These are phyloP conservation scores for Exophiala mesophila DNA, from an alignment of 2,329 filamentous ascomycete genomes.

Conservation along the genomic window DNA sequence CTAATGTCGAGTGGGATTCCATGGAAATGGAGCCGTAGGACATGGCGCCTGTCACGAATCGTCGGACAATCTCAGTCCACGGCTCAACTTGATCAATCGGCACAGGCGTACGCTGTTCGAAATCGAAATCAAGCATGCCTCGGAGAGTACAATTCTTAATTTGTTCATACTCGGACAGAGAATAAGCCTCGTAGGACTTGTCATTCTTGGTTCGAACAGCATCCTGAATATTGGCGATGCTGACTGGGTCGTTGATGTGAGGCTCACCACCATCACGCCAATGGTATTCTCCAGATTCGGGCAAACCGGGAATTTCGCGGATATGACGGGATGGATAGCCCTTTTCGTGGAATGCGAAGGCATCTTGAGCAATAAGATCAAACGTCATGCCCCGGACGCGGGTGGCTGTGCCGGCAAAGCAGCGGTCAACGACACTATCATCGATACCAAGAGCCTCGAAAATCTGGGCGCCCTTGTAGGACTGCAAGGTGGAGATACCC, in stretches of 20 bases:
- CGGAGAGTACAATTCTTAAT: conserved; percentile 95
- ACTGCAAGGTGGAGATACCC: conserved; percentile 94
- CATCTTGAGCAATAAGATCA: conserved; percentile 87
- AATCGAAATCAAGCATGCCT: conserved; percentile 92
- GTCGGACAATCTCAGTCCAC: conserved; percentile 95
- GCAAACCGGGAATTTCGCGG: conserved; percentile 69
- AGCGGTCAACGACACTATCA: conserved; percentile 84
- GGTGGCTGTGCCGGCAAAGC: conserved; percentile 90
- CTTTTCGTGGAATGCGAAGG: conserved; percentile 89
- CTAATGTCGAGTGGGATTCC: conserved; percentile 94
- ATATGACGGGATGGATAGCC: conserved; percentile 81
- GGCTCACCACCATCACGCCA: conserved; percentile 95
- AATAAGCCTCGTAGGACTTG: conserved; percentile 97
- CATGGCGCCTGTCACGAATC: conserved; percentile 97
- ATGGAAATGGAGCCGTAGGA: conserved; percentile 98
- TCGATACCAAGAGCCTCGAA: conserved; percentile 94
- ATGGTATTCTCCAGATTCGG: conserved; percentile 94
- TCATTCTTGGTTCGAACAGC: conserved; percentile 96
- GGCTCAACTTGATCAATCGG: conserved; percentile 96
- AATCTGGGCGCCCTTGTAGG: conserved; percentile 97
- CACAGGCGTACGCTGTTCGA: conserved; percentile 76
- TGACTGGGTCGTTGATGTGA: conserved; percentile 90
- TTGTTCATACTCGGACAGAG: conserved; percentile 85
- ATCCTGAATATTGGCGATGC: conserved; percentile 95
- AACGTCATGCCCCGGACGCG: conserved; percentile 93